Conservation (phyloP, 495 filamentous ascomycete genomes). For the Aspergillus nanangensis region DNA sequence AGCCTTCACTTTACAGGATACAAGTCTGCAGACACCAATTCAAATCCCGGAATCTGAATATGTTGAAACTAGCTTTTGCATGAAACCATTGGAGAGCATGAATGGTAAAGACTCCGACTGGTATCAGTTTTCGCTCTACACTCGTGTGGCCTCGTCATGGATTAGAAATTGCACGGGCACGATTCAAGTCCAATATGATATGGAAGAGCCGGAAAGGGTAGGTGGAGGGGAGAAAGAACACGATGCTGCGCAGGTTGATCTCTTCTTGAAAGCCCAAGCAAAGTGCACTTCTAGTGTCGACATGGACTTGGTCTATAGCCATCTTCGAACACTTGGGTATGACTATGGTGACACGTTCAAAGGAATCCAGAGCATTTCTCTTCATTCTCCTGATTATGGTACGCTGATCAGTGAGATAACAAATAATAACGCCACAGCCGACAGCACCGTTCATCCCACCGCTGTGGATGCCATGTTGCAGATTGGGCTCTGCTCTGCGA, state of each 20-base stretch:
- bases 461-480: slow-evolving; percentile 25
- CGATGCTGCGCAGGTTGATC: neutral
- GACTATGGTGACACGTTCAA: neutral
- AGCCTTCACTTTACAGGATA: slow-evolving; percentile 13
- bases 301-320: neutral
- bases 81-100: slow-evolving; percentile 10
- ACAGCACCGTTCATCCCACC: slow-evolving; percentile 23
- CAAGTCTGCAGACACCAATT: slow-evolving; percentile 22
- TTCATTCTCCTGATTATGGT: too few relatives aligned
- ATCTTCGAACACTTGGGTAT: neutral
- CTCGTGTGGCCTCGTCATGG: slow-evolving; percentile 8
- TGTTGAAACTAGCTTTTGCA: slow-evolving; percentile 28
- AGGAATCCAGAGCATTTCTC: neutral
- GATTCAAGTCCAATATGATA: slow-evolving; percentile 20
- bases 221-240: neutral
- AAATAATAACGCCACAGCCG: too few relatives aligned
- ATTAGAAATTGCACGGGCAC: slow-evolving; percentile 16
- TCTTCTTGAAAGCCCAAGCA: neutral
- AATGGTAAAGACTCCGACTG: neutral
- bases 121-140: slow-evolving; percentile 16
- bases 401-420: too few relatives aligned
- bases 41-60: slow-evolving; percentile 20
- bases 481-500: neutral
- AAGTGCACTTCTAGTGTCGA: neutral
- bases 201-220: neutral